Base-by-base conservation (phyloP, 2,329 filamentous ascomycete genomes). In the Xylariomycetidae sp. region DNA sequence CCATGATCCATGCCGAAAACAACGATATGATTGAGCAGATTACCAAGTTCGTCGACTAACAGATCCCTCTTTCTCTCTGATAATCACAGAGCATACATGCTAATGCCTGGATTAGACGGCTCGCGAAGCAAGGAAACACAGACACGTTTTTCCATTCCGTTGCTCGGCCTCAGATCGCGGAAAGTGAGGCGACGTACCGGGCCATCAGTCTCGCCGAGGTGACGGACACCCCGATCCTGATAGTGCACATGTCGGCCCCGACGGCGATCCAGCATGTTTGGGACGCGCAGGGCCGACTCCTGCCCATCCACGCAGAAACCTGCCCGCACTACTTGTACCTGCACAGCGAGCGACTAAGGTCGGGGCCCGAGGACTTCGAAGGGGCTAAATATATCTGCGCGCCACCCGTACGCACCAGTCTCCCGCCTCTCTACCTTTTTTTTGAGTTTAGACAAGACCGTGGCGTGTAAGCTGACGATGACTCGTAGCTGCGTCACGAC, bases 241-340 rank as follows among this genome's bases (percentile, higher is more conserved):
- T 76, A 19, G 72, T 75, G 25, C 71, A 74, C 46, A 64, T 74
- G 51, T 66, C 60, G 5, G 69, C 65, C 5, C 57, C 66, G 5
- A 55, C 59, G 5, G 71, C 71, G 3, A 64, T 69, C 9, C 50
- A 57, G 4, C 65, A 70, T 40, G 67, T 76, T 33, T 62, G 68
- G 16, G 51, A 59, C 13, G 72, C 73, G 0, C 71, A 77, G 46
- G 66, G 64, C 7, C 49, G 61, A 4, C 63, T 67, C 1, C 57
- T 74, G 8, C 72, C 74, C 1, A 61, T 77, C 15, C 69, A 72
- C 41, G 73, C 69, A 2, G 72, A 77, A 50, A 78, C 73, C 1
- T 77, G 73, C 46, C 74, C 73, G 3, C 73, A 77, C 36, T 77
- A 78, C 41, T 61, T 77, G 12, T 72, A 72, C 42, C 57, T 77